Base-by-base conservation (phyloP, 176 grass and related monocot genomes). In the Paspalum notatum region DNA sequence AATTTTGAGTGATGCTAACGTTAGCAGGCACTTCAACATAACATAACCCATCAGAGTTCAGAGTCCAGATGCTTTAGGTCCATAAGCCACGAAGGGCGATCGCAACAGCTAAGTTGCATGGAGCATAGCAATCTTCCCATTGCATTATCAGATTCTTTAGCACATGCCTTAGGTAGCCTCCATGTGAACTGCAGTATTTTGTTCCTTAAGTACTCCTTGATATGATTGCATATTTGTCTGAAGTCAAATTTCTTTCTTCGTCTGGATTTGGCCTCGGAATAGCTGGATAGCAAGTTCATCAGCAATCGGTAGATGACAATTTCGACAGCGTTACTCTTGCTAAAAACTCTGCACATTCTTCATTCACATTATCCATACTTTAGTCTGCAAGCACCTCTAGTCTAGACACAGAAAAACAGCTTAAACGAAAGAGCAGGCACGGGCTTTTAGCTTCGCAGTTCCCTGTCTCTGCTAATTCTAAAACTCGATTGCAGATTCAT, bases 401-500 rank as follows among this genome's bases (percentile, higher is more conserved):
- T 18, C 42, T 63, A 85, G 9, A 77, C 14, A 16, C 16, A 74
- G 39, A 46, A 24, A 43, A 14, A 62, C 9, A 6, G 5, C 11
- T 6, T 47, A 22, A 71, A 54, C 8, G 32, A 45, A 18, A 74
- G 73, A 27, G 0, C 45, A 21, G 64, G n/a, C 45, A 21, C 74
- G 78, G 5, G 24, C 74, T 69, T 83, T 32, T 32, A 32, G 32
- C 32, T 32, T 32, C 32, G 3, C 52, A 27, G 42, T 17, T 38
- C 21, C 70, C 54, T 56, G 27, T 21, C 82, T 82, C 62, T 22
- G 45, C 83, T 82, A 76, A 9, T 25, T 46, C 88, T 82, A 82
- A 72, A 86, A 13, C 52, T 72, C 53, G 9, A 4, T 21, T 49
- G 68, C 68, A 50, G 68, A 17, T 3, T 3, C 56, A 46, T 82